Conservation (phyloP, 1,139 yeast species). For the Dujonia santamariae region DNA sequence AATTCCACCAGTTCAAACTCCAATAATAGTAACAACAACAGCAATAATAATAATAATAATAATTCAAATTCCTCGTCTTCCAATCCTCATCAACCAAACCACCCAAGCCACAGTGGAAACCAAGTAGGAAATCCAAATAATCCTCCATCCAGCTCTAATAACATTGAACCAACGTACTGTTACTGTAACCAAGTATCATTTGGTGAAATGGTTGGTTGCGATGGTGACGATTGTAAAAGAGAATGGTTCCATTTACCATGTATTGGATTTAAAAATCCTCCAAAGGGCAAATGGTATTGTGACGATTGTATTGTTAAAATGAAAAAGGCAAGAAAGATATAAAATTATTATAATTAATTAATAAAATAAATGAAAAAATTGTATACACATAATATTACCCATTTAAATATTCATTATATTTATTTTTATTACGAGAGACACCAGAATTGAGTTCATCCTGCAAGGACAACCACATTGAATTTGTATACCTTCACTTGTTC, state of each 20-base stretch:
- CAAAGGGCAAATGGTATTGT: slow-evolving; percentile 97
- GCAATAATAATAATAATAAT: too few relatives aligned
- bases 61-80: too few relatives aligned
- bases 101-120: slow-evolving; percentile 6
- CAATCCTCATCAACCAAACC: not conserved
- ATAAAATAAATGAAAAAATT: too few relatives aligned
- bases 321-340: slow-evolving; percentile 20
- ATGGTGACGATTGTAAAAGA: slow-evolving; percentile 85
- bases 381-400: too few relatives aligned
- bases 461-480: too few relatives aligned
- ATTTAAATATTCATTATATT: too few relatives aligned
- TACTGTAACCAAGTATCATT: slow-evolving; percentile 95
- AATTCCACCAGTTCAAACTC: not conserved
- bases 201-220: slow-evolving; percentile 99
- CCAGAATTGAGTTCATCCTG: too few relatives aligned
- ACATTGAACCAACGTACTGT: slow-evolving; percentile 81
- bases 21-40: not conserved
- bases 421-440: too few relatives aligned
- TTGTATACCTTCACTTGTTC: too few relatives aligned
- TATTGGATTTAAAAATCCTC: slow-evolving; percentile 85
- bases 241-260: slow-evolving; percentile 99
- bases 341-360: too few relatives aligned
- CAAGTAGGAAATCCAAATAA: too few relatives aligned
- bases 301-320: slow-evolving; percentile 68
- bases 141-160: slow-evolving; percentile 4